phyloP scores from a whole-genome alignment of 2,329 filamentous ascomycete species.

The Fusarium torreyae region DNA sequence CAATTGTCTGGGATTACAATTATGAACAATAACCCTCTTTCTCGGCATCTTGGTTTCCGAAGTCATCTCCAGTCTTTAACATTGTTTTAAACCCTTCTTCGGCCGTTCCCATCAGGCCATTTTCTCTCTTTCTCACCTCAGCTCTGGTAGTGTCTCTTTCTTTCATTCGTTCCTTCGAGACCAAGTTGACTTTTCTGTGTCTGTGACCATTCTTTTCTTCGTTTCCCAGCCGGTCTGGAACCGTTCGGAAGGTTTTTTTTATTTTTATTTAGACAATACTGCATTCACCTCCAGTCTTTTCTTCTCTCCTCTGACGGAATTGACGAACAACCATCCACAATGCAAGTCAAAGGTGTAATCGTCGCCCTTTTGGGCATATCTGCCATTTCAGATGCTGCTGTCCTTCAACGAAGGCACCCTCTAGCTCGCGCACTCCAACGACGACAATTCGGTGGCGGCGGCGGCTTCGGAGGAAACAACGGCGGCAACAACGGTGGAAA shows the following conservation, averaged over 20 bases:
- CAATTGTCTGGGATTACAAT: constrained; percentile 54
- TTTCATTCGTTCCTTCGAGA: constrained; percentile 65
- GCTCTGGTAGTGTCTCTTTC: constrained; percentile 64
- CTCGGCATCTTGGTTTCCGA: constrained; percentile 56
- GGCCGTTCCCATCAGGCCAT: constrained; percentile 50
- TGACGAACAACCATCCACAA: constrained; percentile 54
- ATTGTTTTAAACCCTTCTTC: constrained; percentile 53
- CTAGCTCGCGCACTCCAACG: constrained; percentile 57
- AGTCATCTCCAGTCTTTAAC: constrained; percentile 53
- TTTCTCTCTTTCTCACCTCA: constrained; percentile 58
- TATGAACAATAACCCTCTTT: constrained; percentile 49
- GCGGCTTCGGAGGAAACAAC: constrained; percentile 44
- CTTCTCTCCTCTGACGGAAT: constrained; percentile 45
- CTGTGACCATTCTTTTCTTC: constrained; percentile 62
- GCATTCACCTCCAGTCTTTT: constrained; percentile 26
- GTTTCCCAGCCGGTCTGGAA: constrained; percentile 65
- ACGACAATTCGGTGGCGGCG: constrained; percentile 57
- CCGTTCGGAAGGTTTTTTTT: constrained; percentile 51
- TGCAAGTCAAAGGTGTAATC: constrained; percentile 68
- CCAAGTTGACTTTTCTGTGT: constrained; percentile 54
- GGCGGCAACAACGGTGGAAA: constrained; percentile 46
- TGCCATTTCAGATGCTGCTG: constrained; percentile 63
- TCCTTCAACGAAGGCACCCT: constrained; percentile 57
- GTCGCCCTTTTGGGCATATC: constrained; percentile 65
- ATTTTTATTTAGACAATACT: constrained; percentile 18